These are phyloP conservation scores for Parachlorella kessleri DNA, from an alignment of 139 green algal genomes.

Conservation along the genomic window DNA sequence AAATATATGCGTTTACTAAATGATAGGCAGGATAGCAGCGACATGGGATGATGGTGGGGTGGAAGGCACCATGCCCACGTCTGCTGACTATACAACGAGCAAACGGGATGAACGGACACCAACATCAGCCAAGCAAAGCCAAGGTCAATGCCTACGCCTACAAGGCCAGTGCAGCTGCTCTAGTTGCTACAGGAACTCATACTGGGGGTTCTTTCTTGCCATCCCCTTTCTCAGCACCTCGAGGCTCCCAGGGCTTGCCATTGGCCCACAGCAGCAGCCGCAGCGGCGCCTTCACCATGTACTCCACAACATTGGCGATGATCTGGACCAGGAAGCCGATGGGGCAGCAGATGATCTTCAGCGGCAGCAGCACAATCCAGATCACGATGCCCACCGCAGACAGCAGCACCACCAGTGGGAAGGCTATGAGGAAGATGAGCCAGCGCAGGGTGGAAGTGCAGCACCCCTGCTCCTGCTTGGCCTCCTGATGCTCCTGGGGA, in stretches of 20 bases:
- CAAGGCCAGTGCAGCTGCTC: no score
- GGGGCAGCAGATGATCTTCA: slow-evolving; percentile 57
- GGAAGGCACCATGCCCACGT: no score
- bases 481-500: no score
- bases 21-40: no score
- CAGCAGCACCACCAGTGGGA: slow-evolving; percentile 37
- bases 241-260: slow-evolving; percentile 37
- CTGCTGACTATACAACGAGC: no score
- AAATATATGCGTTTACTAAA: no score
- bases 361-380: slow-evolving; percentile 52
- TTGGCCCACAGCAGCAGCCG: slow-evolving; percentile 43
- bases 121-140: no score
- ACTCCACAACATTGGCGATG: slow-evolving; percentile 37
- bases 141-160: no score
- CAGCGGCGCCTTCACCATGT: slow-evolving; percentile 43
- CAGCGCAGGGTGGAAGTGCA: slow-evolving; percentile 44
- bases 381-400: slow-evolving; percentile 48
- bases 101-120: no score
- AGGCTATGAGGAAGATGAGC: slow-evolving; percentile 39
- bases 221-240: background rate
- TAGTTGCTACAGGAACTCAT: no score
- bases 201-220: background rate
- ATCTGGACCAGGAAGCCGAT: slow-evolving; percentile 34
- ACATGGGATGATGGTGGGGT: no score
- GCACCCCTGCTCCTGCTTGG: slow-evolving; percentile 3